Conservation (phyloP, 2,329 filamentous ascomycete genomes). For the Periconia sp. region DNA sequence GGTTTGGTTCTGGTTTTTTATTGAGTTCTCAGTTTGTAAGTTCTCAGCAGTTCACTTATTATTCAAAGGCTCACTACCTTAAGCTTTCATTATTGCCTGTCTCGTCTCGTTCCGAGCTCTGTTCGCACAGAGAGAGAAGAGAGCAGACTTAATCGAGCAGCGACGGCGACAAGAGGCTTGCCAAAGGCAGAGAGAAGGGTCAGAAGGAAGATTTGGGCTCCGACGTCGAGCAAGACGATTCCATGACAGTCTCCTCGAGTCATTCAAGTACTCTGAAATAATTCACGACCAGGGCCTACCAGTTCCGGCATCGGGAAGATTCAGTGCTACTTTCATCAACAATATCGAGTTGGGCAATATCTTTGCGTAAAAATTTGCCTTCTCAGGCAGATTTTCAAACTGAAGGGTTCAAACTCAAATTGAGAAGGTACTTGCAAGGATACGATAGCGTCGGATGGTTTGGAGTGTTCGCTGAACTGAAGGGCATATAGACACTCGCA, state of each 20-base stretch:
- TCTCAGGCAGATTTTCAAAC: too few species aligned
- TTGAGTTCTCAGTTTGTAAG: conserved; percentile 13
- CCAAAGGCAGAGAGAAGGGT: conserved; percentile 3
- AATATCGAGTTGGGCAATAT: too few species aligned
- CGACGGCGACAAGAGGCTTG: too few species aligned
- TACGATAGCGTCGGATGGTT: too few species aligned
- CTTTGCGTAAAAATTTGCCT: too few species aligned
- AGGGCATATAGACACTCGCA: too few species aligned
- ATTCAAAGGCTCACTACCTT: background rate
- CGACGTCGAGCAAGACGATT: conserved; percentile 6
- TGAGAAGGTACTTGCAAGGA: too few species aligned
- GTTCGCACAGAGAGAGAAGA: conserved; percentile 6
- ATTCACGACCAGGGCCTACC: conserved; percentile 4
- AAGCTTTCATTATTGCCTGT: conserved; percentile 13
- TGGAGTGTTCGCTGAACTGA: too few species aligned
- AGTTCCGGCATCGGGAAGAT: conserved; percentile 11
- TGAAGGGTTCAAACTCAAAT: too few species aligned
- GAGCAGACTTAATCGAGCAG: background rate
- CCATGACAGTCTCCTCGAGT: conserved; percentile 11
- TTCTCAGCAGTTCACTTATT: background rate
- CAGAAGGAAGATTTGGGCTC: conserved; percentile 1
- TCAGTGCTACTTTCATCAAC: conserved; percentile 11
- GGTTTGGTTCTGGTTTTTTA: conserved; percentile 15
- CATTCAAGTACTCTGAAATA: conserved; percentile 11
- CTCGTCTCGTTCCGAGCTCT: conserved; percentile 12